A percentile compares a stretch with the other conserved stretches of the same genome.
Evolutionary conservation across 306 rosid genomes (phyloP).

Genomic region (Sicyos edulis): DNA sequence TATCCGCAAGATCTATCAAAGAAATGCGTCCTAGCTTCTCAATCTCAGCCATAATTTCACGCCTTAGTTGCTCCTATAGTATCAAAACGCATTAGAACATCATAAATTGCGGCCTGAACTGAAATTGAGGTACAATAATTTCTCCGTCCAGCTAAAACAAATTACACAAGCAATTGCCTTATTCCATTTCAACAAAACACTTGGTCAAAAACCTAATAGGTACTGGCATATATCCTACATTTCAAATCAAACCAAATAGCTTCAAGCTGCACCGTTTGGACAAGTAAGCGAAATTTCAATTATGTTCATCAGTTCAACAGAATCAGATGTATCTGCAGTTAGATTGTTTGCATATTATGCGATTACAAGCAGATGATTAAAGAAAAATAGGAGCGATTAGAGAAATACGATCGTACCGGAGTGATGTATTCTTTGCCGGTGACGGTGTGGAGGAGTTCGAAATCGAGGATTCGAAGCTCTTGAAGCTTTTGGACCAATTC

Average conservation of each 20-base stretch:
- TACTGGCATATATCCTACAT: not conserved
- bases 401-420: constrained; percentile 45
- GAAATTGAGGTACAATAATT: not conserved
- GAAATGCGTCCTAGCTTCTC: constrained; percentile 69
- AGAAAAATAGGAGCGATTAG: constrained; percentile 5
- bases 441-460: constrained; percentile 87
- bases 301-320: not conserved
- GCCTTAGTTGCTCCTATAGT: constrained; percentile 76
- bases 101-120: not conserved
- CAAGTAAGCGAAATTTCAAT: not conserved
- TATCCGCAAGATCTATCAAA: constrained; percentile 77
- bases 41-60: constrained; percentile 66
- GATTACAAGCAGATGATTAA: not conserved
- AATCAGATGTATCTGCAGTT: not conserved
- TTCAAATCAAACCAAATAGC: constrained; percentile 7
- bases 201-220: not conserved
- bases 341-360: not conserved
- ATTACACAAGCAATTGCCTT: not conserved
- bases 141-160: not conserved
- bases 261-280: not conserved
- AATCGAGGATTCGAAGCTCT: constrained; percentile 85
- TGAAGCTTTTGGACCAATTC: constrained; percentile 91
- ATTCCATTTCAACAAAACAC: constrained; percentile 3
- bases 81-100: constrained; percentile 6
- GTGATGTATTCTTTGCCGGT: constrained; percentile 98